Conservation (phyloP, 495 filamentous ascomycete species). For the Aspergillus heteromorphus region DNA sequence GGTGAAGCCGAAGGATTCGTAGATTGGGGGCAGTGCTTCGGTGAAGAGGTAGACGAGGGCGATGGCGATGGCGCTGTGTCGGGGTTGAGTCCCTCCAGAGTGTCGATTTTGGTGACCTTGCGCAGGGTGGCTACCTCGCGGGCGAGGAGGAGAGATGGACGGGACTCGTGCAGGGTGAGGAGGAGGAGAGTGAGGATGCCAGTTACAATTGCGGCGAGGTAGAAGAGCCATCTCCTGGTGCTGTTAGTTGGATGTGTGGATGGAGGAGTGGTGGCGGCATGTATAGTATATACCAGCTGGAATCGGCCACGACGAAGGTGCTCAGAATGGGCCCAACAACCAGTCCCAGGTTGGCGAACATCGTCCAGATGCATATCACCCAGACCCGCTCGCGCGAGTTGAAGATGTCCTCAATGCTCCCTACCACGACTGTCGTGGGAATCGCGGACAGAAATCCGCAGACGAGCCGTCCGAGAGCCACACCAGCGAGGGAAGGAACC, state of each 20-base stretch:
- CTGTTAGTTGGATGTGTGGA: background rate
- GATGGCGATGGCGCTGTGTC: conserved; percentile 41
- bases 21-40: conserved; percentile 45
- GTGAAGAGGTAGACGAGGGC: conserved; percentile 53
- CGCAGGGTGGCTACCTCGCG: conserved; percentile 26
- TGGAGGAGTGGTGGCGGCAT: background rate
- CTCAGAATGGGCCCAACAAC: conserved; percentile 42
- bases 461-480: conserved; percentile 39
- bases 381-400: conserved; percentile 42
- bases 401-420: conserved; percentile 51
- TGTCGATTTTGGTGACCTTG: conserved; percentile 18
- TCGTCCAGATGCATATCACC: conserved; percentile 44
- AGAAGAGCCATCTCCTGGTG: conserved; percentile 30
- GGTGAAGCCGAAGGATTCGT: conserved; percentile 37
- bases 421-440: conserved; percentile 45
- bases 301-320: conserved; percentile 30
- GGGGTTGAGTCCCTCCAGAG: conserved; percentile 31
- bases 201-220: conserved; percentile 37
- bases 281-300: conserved; percentile 38
- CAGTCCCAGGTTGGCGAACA: conserved; percentile 39
- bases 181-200: conserved; percentile 27
- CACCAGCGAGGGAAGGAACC: conserved; percentile 28
- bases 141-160: conserved; percentile 37
- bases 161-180: conserved; percentile 36
- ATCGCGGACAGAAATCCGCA: conserved; percentile 46